Conservation (phyloP, 805 yeast species). For the Jamesozyma hellenica region DNA sequence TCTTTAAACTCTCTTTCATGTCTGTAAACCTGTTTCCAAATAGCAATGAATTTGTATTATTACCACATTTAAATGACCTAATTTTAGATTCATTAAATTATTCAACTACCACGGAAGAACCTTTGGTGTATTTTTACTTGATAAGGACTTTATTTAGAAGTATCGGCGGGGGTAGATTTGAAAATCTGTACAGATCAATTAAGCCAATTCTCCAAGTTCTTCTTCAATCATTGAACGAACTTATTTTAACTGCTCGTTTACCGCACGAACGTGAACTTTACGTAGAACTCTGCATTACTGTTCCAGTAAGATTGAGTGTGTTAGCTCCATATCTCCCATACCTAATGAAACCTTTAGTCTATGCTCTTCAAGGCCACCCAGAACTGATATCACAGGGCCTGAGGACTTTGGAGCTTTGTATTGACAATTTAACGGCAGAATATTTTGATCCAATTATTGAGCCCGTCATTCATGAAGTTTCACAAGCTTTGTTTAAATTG, state of each 20-base stretch:
- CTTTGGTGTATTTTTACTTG: slow-evolving; percentile 78
- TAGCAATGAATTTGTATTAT: slow-evolving; percentile 74
- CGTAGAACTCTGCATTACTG: slow-evolving; percentile 89
- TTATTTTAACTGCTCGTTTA: slow-evolving; percentile 71
- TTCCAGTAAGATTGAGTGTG: slow-evolving; percentile 89
- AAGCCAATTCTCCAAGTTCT: slow-evolving; percentile 82
- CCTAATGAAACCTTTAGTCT: slow-evolving; percentile 82
- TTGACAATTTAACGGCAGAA: slow-evolving; percentile 90
- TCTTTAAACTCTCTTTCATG: slow-evolving; percentile 91
- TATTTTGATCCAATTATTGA: slow-evolving; percentile 95
- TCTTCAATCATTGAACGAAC: slow-evolving; percentile 72
- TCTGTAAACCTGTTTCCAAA: slow-evolving; percentile 86
- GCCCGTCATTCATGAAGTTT: slow-evolving; percentile 89
- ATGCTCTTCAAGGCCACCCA: slow-evolving; percentile 80
- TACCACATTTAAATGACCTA: slow-evolving; percentile 79
- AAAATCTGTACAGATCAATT: slow-evolving; percentile 82
- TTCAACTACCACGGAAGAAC: slow-evolving; percentile 82
- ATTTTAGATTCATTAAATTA: slow-evolving; percentile 69
- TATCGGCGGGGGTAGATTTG: slow-evolving; percentile 95
- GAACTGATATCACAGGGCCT: slow-evolving; percentile 92
- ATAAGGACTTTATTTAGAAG: slow-evolving; percentile 85
- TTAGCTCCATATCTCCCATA: slow-evolving; percentile 86
- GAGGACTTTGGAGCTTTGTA: slow-evolving; percentile 88
- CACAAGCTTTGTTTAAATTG: slow-evolving; percentile 87
- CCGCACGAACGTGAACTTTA: slow-evolving; percentile 90